A percentile compares a stretch with the other conserved stretches of the same genome.
phyloP scores from a whole-genome alignment of 2,329 filamentous ascomycete species.

The Penicillium sp. region DNA sequence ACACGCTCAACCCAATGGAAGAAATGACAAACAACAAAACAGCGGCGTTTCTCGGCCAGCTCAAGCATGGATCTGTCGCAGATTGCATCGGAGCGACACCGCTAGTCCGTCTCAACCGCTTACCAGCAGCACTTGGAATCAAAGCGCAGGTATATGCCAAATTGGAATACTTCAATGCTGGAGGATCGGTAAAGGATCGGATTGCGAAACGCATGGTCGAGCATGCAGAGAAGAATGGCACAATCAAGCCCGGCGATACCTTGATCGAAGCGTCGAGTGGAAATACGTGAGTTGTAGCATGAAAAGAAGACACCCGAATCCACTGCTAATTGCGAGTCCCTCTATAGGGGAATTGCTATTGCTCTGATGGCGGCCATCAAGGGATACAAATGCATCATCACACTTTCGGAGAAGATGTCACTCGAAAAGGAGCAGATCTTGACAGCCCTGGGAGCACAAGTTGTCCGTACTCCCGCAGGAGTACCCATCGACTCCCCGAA shows the following conservation, averaged over 20 bases:
- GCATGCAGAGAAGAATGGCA: not conserved
- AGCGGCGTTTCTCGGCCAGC: not conserved
- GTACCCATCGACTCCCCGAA: conserved; percentile 86
- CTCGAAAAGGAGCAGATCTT: conserved; percentile 90
- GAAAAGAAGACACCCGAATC: too few relatives aligned
- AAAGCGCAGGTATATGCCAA: not conserved
- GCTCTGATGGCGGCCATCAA: conserved; percentile 88
- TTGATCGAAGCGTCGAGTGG: not conserved
- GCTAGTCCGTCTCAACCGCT: not conserved
- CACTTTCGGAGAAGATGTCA: conserved; percentile 93
- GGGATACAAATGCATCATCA: conserved; percentile 92
- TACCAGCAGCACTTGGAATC: not conserved
- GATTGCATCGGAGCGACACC: not conserved
- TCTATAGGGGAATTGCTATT: conserved; percentile 73
- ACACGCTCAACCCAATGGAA: too few relatives aligned
- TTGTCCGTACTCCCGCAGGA: conserved; percentile 88
- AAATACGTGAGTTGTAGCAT: too few relatives aligned
- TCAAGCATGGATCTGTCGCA: not conserved
- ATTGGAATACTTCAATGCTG: not conserved
- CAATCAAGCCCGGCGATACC: not conserved
- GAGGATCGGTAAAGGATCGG: not conserved
- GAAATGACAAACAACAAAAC: not conserved
- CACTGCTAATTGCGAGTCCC: not conserved
- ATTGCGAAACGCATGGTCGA: not conserved
- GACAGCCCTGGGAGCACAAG: conserved; percentile 82